Evolutionary conservation across 2,329 filamentous ascomycete genomes (phyloP).

Genomic region (Penicillium sp.): DNA sequence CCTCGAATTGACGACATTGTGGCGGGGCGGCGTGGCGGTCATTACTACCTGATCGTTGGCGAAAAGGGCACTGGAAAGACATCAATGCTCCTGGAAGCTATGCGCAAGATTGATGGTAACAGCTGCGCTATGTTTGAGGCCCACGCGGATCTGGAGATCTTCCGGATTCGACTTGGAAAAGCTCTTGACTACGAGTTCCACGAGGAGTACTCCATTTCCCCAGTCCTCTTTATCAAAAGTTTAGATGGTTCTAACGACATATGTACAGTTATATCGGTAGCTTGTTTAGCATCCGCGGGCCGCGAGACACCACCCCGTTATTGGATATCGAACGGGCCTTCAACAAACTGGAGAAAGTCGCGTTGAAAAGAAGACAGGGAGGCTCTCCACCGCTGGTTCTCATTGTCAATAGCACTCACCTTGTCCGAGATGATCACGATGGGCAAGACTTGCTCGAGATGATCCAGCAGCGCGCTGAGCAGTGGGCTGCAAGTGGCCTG

Average conservation of each 20-base stretch:
- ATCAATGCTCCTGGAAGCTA: constrained; percentile 93
- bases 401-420: constrained; percentile 92
- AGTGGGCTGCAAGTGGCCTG: constrained; percentile 91
- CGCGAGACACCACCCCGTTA: constrained; percentile 87
- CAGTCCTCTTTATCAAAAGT: not conserved
- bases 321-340: constrained; percentile 95
- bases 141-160: constrained; percentile 92
- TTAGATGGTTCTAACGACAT: constrained; percentile 19
- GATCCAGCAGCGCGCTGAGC: constrained; percentile 91
- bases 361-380: constrained; percentile 66
- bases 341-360: constrained; percentile 98
- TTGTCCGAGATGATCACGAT: constrained; percentile 88
- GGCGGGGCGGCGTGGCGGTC: constrained; percentile 71
- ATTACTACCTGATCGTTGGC: constrained; percentile 90
- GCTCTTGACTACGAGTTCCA: constrained; percentile 96
- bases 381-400: constrained; percentile 77
- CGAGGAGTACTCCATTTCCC: constrained; percentile 72
- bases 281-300: constrained; percentile 92
- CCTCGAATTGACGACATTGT: constrained; percentile 81
- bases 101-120: constrained; percentile 89
- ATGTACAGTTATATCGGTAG: constrained; percentile 71
- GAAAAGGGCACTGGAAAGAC: constrained; percentile 98
- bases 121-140: constrained; percentile 95
- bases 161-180: constrained; percentile 89
- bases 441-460: constrained; percentile 93